Evolutionary conservation across 2,329 filamentous ascomycete species (phyloP).

Genomic region (Bretziella fagacearum): DNA sequence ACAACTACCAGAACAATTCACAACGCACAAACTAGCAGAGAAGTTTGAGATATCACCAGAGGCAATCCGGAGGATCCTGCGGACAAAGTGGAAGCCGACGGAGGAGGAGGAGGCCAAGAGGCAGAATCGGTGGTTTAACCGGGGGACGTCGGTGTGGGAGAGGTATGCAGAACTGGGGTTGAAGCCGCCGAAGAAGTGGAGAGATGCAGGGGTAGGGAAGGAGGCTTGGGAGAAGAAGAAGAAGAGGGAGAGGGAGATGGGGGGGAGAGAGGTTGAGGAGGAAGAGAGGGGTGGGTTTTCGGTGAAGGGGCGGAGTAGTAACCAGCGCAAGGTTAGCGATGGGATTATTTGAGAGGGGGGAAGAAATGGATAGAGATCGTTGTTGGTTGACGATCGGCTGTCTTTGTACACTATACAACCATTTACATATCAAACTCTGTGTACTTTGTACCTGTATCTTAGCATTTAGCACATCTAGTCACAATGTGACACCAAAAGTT

Average conservation of each 20-base stretch:
- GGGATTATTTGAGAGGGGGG: constrained; percentile 12
- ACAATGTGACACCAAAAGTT: no score
- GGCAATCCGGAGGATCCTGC: constrained; percentile 71
- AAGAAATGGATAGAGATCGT: background rate
- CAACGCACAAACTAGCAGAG: constrained; percentile 52
- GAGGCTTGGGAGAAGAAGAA: constrained; percentile 7
- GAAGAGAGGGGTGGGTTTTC: background rate
- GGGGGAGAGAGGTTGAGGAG: background rate
- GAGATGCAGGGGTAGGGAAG: constrained; percentile 31
- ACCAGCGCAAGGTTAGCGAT: constrained; percentile 7
- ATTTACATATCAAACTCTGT: background rate
- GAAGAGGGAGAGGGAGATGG: background rate
- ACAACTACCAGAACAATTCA: constrained; percentile 61
- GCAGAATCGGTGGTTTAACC: constrained; percentile 42
- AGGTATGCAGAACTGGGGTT: constrained; percentile 41
- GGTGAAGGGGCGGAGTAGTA: background rate
- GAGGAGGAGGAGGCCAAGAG: constrained; percentile 38
- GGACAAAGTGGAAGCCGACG: constrained; percentile 53
- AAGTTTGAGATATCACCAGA: constrained; percentile 81
- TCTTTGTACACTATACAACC: background rate
- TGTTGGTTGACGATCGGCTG: background rate
- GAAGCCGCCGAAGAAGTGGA: constrained; percentile 46
- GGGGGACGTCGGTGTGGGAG: constrained; percentile 43
- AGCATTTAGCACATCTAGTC: no score
- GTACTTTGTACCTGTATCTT: background rate